Base-by-base conservation (phyloP, 805 yeast genomes). In the Kazachstania martiniae region DNA sequence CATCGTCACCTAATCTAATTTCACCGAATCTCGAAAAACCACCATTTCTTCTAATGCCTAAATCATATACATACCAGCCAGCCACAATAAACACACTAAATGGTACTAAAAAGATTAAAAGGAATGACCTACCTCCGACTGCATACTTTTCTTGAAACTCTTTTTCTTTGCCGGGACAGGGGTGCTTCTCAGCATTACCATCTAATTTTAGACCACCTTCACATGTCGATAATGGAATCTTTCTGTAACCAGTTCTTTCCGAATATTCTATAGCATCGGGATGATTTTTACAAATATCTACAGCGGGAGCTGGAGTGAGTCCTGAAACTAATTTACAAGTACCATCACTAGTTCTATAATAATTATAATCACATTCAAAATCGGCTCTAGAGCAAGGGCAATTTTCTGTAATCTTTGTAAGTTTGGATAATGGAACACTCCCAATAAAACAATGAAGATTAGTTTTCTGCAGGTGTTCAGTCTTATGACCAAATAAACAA, bases 281-380 rank as follows among this genome's bases (percentile, higher is more conserved):
- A 35, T 66, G 63, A 34, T 62, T 65, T 12, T 47, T 45, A 56
- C 96, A 84, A 34, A 70, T 65, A 36, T 66, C 70, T 18, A 68
- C 59, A 35, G 76, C 74, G 48, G 83, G 82, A 10, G 72, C 66
- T 6, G 93, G 83, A 4, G 66, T 53, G 34, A 72, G 62, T 0
- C 95, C 96, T 14, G 66, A 62, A n/a, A 86, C 82, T 25, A 86
- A 68, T 51, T 74, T 74, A 61, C 98, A 91, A 3, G 91, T 80
- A 14, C 94, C 94, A 49, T 85, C 95, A 0, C 46, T 39, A 31
- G 75, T 76, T 37, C 78, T 67, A 36, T 58, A 70, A 55, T 66
- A 87, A 58, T 87, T 87, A 62, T 76, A 84, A 55, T 91, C 98
- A 68, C 98, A 91, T 57, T 91, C 98, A 50, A 63, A 91, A 49